These are phyloP conservation scores for Metarhizium robertsii DNA, from an alignment of 2,329 filamentous ascomycete genomes.

Conservation along the genomic window DNA sequence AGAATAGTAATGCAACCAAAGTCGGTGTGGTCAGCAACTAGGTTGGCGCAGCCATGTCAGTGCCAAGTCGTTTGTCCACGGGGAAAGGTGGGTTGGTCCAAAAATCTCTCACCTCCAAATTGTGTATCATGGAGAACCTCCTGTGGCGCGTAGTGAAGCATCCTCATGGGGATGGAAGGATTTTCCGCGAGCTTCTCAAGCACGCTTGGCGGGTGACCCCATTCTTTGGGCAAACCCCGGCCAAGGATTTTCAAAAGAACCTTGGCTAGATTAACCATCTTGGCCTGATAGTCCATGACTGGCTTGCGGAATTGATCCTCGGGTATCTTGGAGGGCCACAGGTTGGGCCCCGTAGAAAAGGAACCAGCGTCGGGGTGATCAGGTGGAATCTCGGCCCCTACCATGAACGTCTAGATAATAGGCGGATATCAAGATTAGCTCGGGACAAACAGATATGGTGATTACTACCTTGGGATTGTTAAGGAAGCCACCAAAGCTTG, in stretches of 20 bases:
- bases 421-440: neutral
- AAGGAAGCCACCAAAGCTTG: too few species aligned
- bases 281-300: neutral
- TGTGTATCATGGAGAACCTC: constrained; percentile 12
- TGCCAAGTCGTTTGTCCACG: neutral
- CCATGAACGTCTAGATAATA: constrained; percentile 3
- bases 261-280: neutral
- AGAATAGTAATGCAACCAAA: constrained; percentile 19
- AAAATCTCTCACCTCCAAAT: constrained; percentile 11
- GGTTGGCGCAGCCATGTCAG: too few species aligned
- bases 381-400: constrained; percentile 1
- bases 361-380: constrained; percentile 1
- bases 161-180: constrained; percentile 9
- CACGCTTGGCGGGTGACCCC: neutral
- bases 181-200: neutral
- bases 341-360: constrained; percentile 3
- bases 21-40: constrained; percentile 21
- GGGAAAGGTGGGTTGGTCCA: neutral
- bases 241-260: neutral
- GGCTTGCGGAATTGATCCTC: neutral
- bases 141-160: constrained; percentile 18
- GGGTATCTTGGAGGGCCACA: neutral
- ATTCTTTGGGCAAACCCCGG: neutral
- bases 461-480: neutral
- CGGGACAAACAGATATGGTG: too few species aligned